Evolutionary conservation across 352 stramenopile genomes (phyloP).

Genomic region (Phytophthora lateralis): DNA sequence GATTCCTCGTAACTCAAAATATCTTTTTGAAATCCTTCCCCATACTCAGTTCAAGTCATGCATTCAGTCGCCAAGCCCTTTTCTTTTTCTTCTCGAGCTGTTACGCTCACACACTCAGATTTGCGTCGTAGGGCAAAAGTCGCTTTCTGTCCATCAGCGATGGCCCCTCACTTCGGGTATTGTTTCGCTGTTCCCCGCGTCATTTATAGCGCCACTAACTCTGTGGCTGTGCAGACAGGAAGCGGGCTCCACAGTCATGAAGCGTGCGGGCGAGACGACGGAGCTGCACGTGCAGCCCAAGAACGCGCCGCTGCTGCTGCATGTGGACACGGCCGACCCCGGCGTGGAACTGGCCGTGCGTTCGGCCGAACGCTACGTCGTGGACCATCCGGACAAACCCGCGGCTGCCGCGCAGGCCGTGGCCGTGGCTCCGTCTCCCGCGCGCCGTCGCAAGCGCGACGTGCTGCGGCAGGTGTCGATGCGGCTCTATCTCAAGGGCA

Average conservation of each 20-base stretch:
- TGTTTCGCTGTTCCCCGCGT: too few relatives aligned
- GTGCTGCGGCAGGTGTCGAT: conserved; percentile 81
- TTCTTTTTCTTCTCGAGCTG: conserved; percentile 22
- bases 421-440: conserved; percentile 7
- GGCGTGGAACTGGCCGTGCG: conserved; percentile 3
- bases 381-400: conserved; percentile 23
- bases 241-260: conserved; percentile 9
- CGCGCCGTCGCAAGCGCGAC: conserved; percentile 58
- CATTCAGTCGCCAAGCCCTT: conserved; percentile 1
- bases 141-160: conserved; percentile 4
- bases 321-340: conserved; percentile 12
- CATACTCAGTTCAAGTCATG: conserved; percentile 9
- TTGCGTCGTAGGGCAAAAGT: conserved; percentile 25
- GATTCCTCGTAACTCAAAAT: not conserved
- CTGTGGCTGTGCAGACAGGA: conserved; percentile 20
- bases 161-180: conserved; percentile 55
- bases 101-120: conserved; percentile 30
- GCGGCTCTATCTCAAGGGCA: conserved; percentile 73
- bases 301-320: conserved; percentile 5
- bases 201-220: conserved; percentile 1
- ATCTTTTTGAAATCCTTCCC: not conserved
- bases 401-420: conserved; percentile 4
- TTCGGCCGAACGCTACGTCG: conserved; percentile 20
- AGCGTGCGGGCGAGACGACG: conserved; percentile 13
- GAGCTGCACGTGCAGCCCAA: conserved; percentile 16